A percentile compares a stretch with the other conserved stretches of the same genome.
phyloP scores from a whole-genome alignment of 106 monocot species.

The Phalaenopsis equestris region DNA sequence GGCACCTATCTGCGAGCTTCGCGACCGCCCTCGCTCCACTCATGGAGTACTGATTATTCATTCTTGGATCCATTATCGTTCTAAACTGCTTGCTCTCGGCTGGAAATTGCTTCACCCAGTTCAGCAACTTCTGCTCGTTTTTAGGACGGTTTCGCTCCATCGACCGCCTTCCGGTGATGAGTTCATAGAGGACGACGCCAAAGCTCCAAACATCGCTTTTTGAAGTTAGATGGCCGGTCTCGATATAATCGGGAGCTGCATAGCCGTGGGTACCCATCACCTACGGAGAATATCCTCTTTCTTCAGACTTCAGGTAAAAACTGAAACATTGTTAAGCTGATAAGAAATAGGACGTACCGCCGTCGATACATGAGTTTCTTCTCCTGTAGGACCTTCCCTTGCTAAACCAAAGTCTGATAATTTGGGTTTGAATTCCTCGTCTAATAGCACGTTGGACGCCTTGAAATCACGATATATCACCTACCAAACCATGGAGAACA shows the following conservation, averaged over 20 bases:
- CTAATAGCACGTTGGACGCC: constrained; percentile 73
- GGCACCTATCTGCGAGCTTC: constrained; percentile 47
- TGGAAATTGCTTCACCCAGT: constrained; percentile 58
- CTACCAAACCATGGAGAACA: constrained; percentile 18
- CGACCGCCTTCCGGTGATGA: constrained; percentile 46
- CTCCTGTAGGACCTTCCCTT: constrained; percentile 69
- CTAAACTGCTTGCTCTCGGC: constrained; percentile 29
- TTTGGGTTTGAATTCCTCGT: constrained; percentile 58
- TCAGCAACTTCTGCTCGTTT: constrained; percentile 47
- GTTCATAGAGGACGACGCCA: constrained; percentile 65
- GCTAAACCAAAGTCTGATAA: constrained; percentile 84
- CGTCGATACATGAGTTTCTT: constrained; percentile 74
- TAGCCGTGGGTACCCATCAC: constrained; percentile 70
- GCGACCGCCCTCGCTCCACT: constrained; percentile 33
- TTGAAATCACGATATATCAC: constrained; percentile 87
- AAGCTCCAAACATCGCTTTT: constrained; percentile 81
- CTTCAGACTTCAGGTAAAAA: neutral
- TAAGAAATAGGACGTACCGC: constrained; percentile 37
- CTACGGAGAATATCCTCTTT: constrained; percentile 10
- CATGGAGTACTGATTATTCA: constrained; percentile 31
- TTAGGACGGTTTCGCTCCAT: constrained; percentile 43
- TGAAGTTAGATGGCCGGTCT: constrained; percentile 59
- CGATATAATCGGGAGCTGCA: constrained; percentile 69
- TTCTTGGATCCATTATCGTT: constrained; percentile 42
- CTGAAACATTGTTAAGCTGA: neutral